Conservation (phyloP, 257 asterid genomes). For the Rauvolfia tetraphylla region DNA sequence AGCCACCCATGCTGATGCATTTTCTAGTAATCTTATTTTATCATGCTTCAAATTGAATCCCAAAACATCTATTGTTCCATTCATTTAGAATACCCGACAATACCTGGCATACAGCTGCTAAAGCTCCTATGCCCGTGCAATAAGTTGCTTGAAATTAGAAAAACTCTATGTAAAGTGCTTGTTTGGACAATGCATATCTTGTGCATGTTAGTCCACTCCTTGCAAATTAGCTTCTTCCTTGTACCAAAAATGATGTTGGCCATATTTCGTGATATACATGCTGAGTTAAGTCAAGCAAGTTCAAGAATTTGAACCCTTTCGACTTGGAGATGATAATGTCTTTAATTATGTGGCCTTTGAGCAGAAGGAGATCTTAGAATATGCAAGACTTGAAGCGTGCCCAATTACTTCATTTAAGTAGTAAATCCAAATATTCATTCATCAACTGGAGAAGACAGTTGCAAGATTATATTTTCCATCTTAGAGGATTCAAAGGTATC, state of each 20-base stretch:
- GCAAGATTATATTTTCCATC: neutral
- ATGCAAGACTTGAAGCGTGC: slow-evolving; percentile 39
- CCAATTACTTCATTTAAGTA: slow-evolving; percentile 40
- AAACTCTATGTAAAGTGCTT: neutral
- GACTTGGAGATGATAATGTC: neutral
- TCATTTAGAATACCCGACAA: neutral
- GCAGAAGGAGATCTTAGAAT: slow-evolving; percentile 51
- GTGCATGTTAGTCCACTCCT: neutral
- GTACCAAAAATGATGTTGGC: neutral
- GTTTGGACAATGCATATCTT: neutral
- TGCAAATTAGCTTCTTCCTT: neutral
- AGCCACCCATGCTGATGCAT: too few species aligned
- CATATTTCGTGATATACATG: neutral
- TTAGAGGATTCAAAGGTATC: neutral
- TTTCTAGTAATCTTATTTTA: neutral
- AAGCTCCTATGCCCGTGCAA: neutral
- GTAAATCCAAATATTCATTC: neutral
- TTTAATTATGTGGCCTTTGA: slow-evolving; percentile 9
- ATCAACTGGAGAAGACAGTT: neutral
- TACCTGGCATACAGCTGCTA: neutral
- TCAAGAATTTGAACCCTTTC: neutral
- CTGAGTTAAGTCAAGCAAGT: neutral
- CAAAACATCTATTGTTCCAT: neutral
- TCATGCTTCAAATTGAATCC: neutral
- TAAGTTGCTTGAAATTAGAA: neutral